Percentiles rank a stretch among this genome's conserved stretches.
Evolutionary conservation across 2,329 filamentous ascomycete species (phyloP).

Genomic region (Pseudocercospora crystallina): DNA sequence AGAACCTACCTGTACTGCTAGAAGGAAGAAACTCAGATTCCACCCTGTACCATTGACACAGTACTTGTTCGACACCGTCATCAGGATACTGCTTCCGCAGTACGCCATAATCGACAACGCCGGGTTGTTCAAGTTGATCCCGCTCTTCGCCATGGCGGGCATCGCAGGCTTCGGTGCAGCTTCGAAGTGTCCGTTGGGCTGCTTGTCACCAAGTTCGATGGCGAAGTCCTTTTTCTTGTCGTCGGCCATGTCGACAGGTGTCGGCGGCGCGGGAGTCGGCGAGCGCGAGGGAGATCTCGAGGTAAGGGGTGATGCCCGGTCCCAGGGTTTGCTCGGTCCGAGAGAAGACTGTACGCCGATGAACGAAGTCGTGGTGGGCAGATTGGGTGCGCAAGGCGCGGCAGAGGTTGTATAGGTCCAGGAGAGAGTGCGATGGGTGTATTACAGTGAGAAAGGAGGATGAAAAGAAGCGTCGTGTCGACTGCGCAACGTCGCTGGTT

Average conservation of each 20-base stretch:
- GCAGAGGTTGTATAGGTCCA: neutral
- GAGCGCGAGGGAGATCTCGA: slow-evolving; percentile 5
- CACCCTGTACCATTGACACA: slow-evolving; percentile 87
- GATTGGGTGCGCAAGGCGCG: slow-evolving; percentile 17
- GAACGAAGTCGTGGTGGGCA: slow-evolving; percentile 33
- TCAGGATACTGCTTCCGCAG: slow-evolving; percentile 93
- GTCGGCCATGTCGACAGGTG: slow-evolving; percentile 64
- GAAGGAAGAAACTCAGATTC: slow-evolving; percentile 95
- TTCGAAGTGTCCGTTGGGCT: slow-evolving; percentile 49
- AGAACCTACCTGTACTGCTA: slow-evolving; percentile 80
- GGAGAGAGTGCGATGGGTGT: neutral
- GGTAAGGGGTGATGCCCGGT: slow-evolving; percentile 25
- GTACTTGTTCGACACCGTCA: slow-evolving; percentile 99
- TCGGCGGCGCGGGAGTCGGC: slow-evolving; percentile 11
- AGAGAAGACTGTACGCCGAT: slow-evolving; percentile 31
- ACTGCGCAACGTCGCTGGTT: too few relatives aligned
- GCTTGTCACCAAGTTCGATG: slow-evolving; percentile 67
- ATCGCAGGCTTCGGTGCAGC: slow-evolving; percentile 23
- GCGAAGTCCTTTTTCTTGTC: slow-evolving; percentile 83
- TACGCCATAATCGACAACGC: slow-evolving; percentile 81
- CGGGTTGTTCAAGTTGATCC: slow-evolving; percentile 61
- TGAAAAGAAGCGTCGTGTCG: too few relatives aligned
- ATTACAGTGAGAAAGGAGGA: too few relatives aligned
- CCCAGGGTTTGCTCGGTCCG: slow-evolving; percentile 24
- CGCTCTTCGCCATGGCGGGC: slow-evolving; percentile 53